Evolutionary conservation across 202 grass and related monocot species (phyloP).

Genomic region (Schoenoplectus tabernaemontani): DNA sequence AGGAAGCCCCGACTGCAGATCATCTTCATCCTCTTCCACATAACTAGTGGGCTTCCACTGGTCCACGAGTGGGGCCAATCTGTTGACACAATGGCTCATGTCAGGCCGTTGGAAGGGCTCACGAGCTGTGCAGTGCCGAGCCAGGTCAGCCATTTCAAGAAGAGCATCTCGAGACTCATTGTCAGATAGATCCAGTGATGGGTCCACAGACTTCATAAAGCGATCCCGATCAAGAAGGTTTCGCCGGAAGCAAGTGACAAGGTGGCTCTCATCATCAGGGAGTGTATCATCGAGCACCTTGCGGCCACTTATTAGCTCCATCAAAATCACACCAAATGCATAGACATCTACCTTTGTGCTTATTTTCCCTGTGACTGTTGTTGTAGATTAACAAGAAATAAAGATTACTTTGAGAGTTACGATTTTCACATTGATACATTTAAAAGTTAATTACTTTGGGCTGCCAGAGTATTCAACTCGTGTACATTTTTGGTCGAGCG

Average conservation of each 20-base stretch:
- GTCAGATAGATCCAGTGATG: constrained; percentile 40
- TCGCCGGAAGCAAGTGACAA: constrained; percentile 67
- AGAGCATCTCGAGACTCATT: constrained; percentile 45
- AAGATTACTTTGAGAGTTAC: neutral
- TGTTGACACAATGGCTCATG: constrained; percentile 88
- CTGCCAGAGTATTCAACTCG: neutral
- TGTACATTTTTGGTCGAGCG: neutral
- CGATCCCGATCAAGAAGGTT: constrained; percentile 61
- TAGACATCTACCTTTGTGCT: constrained; percentile 95
- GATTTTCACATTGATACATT: neutral
- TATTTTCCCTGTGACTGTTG: constrained; percentile 86
- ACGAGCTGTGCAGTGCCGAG: constrained; percentile 68
- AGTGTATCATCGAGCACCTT: constrained; percentile 88
- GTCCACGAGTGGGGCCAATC: constrained; percentile 53
- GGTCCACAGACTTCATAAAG: constrained; percentile 66
- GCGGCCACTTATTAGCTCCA: constrained; percentile 81
- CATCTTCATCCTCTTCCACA: constrained; percentile 29
- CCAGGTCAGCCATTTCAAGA: constrained; percentile 74
- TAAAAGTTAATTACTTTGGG: neutral
- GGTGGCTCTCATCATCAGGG: constrained; percentile 69
- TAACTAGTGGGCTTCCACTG: constrained; percentile 59
- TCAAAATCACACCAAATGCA: constrained; percentile 92
- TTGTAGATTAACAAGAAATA: constrained; percentile 9
- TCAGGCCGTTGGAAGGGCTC: constrained; percentile 72
- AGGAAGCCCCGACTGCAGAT: constrained; percentile 28